phyloP scores from a whole-genome alignment of 2,329 filamentous ascomycete species.

The Trichophyton mentagrophytes region DNA sequence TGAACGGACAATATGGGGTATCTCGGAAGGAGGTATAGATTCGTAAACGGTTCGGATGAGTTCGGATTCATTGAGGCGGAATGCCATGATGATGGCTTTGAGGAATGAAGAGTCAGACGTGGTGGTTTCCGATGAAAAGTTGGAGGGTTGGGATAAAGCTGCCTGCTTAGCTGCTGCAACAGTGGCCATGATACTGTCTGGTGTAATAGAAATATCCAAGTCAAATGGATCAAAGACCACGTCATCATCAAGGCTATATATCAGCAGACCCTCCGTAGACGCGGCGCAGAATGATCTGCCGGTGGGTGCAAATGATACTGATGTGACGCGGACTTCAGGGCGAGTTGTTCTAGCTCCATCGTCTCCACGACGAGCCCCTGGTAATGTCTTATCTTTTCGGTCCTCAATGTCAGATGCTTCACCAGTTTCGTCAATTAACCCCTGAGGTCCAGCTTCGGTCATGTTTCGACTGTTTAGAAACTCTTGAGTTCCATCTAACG shows the following conservation, averaged over 20 bases:
- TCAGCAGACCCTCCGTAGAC: slow-evolving; percentile 81
- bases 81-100: slow-evolving; percentile 91
- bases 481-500: slow-evolving; percentile 88
- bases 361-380: slow-evolving; percentile 78
- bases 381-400: slow-evolving; percentile 63
- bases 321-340: slow-evolving; percentile 72
- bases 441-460: slow-evolving; percentile 77
- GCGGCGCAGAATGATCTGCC: slow-evolving; percentile 88
- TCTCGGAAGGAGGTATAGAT: slow-evolving; percentile 60
- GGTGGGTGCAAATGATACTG: slow-evolving; percentile 76
- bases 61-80: slow-evolving; percentile 77
- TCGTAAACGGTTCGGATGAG: slow-evolving; percentile 80
- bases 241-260: slow-evolving; percentile 79
- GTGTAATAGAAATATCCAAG: slow-evolving; percentile 85
- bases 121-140: slow-evolving; percentile 29
- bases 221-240: slow-evolving; percentile 93
- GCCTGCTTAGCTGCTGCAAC: slow-evolving; percentile 38
- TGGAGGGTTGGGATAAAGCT: slow-evolving; percentile 13
- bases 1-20: slow-evolving; percentile 63
- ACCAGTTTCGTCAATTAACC: slow-evolving; percentile 73
- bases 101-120: slow-evolving; percentile 57
- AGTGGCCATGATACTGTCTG: slow-evolving; percentile 67
- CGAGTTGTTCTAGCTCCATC: slow-evolving; percentile 62
- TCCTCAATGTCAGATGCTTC: slow-evolving; percentile 84
- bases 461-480: slow-evolving; percentile 87